Percentiles rank a stretch among this genome's conserved stretches.
Conservation (phyloP, 129 eudicot genomes). For the Cynara cardunculus region DNA sequence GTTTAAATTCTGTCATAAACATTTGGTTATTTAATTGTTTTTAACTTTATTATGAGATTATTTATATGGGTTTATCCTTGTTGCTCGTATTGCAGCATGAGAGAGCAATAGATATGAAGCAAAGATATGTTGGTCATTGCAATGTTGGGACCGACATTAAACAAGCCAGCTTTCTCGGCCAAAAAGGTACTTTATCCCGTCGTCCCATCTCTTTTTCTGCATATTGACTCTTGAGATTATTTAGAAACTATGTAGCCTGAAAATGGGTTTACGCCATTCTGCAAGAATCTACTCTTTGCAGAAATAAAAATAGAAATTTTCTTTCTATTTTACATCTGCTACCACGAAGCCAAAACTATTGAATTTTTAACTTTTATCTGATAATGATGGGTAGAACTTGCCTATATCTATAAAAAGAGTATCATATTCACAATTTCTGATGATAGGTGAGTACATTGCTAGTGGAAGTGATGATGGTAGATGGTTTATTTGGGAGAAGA, state of each 20-base stretch:
- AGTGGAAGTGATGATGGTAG: constrained; percentile 99
- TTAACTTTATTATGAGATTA: not conserved
- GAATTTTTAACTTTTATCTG: not conserved
- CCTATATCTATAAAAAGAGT: not conserved
- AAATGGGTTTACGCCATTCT: not conserved
- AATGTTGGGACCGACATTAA: constrained; percentile 95
- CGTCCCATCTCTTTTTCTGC: not conserved
- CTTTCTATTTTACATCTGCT: not conserved
- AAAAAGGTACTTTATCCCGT: constrained; percentile 47
- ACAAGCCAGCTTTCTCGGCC: constrained; percentile 96
- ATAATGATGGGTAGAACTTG: not conserved
- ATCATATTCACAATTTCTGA: constrained; percentile 16
- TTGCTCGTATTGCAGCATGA: constrained; percentile 58
- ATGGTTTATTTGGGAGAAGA: constrained; percentile 98
- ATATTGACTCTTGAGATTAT: not conserved
- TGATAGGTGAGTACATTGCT: constrained; percentile 85
- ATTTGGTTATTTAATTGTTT: not conserved
- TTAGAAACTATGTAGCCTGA: not conserved
- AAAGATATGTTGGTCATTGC: constrained; percentile 86
- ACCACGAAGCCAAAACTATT: not conserved
- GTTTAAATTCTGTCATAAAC: not conserved
- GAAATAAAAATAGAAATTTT: not conserved
- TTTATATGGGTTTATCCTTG: not conserved
- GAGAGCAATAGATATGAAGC: constrained; percentile 82
- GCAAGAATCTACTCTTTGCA: not conserved